A percentile compares a stretch with the other conserved stretches of the same genome.
These are phyloP conservation scores for Brassica incana DNA, from an alignment of 345 rosid species.

Conservation along the genomic window DNA sequence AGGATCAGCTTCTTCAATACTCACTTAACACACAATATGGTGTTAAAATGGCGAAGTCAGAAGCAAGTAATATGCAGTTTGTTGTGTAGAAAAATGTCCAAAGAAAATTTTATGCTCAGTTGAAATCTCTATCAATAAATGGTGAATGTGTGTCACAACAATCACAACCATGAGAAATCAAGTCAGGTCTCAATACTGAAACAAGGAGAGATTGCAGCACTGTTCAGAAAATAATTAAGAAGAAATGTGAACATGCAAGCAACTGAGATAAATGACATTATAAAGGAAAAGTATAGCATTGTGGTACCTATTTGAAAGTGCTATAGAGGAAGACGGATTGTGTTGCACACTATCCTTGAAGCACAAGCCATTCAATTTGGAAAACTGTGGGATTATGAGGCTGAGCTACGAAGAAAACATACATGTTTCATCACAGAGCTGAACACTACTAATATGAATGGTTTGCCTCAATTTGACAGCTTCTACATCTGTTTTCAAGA, in stretches of 20 bases:
- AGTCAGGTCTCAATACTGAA: background rate
- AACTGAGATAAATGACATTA: background rate
- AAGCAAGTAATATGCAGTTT: background rate
- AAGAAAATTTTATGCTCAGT: background rate
- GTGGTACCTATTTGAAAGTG: background rate
- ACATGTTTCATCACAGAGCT: background rate
- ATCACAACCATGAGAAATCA: background rate
- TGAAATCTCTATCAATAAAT: background rate
- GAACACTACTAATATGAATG: background rate
- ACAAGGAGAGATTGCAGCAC: background rate
- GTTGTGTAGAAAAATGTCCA: background rate
- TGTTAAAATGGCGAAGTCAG: background rate
- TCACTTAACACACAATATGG: background rate
- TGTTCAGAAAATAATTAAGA: background rate
- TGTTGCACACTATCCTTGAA: background rate
- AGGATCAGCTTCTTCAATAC: background rate
- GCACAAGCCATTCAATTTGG: background rate
- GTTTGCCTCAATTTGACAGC: background rate
- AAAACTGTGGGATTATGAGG: background rate
- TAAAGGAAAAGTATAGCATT: background rate
- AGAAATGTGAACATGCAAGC: background rate
- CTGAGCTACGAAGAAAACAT: background rate
- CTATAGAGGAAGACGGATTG: background rate
- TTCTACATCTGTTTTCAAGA: background rate
- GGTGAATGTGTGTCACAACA: background rate